Conservation (phyloP, 805 yeast species). For the Kregervanrija delftensis region DNA sequence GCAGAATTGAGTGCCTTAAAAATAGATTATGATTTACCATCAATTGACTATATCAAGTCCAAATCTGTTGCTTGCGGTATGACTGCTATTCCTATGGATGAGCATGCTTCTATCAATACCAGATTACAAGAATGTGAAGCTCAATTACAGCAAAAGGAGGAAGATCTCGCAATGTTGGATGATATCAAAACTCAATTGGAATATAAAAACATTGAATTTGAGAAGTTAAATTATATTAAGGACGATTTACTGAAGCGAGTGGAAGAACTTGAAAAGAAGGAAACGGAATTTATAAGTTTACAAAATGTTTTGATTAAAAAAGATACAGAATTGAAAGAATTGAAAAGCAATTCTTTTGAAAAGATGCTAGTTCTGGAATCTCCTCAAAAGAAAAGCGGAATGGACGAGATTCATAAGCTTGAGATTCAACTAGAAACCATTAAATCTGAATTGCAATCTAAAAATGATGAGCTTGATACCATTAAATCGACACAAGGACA, state of each 20-base stretch:
- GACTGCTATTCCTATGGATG: conserved; percentile 17
- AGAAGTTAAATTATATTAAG: background rate
- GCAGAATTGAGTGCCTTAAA: conserved; percentile 1
- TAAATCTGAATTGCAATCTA: too few species aligned
- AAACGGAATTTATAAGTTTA: background rate
- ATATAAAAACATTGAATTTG: conserved; percentile 1
- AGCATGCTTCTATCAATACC: conserved; percentile 3
- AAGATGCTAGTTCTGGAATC: too few species aligned
- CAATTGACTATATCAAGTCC: conserved; percentile 8
- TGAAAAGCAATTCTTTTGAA: background rate
- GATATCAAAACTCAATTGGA: background rate
- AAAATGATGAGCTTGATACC: too few species aligned
- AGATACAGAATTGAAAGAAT: background rate
- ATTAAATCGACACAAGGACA: too few species aligned
- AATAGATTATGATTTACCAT: conserved; percentile 6
- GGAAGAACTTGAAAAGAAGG: background rate
- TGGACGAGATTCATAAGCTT: background rate
- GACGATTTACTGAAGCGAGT: background rate
- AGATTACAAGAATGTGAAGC: background rate
- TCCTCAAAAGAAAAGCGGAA: too few species aligned
- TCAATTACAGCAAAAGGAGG: background rate
- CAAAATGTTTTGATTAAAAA: background rate
- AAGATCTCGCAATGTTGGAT: background rate
- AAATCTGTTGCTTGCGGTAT: conserved; percentile 29
- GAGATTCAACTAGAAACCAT: background rate